Evolutionary conservation across 2,329 filamentous ascomycete genomes (phyloP), one percentile per base, ranked within the genome.

Genomic region (Nemania diffusa): DNA sequence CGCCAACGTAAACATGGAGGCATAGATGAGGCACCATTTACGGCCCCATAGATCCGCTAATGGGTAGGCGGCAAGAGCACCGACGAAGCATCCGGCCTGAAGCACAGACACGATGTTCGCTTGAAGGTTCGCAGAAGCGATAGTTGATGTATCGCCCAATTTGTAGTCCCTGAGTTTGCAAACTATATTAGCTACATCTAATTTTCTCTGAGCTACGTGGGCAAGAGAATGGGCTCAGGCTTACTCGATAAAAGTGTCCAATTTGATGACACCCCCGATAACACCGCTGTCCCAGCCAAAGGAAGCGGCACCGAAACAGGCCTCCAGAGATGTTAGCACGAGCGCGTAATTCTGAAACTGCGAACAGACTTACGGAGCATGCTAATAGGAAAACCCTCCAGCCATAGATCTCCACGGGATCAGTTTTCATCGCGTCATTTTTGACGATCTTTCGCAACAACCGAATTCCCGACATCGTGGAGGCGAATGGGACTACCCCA

Each of bases 331-430:
- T 44, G 26, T 57, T 29, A 65, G 71, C 53, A 70, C 60, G 56
- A 20, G 29, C 11, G 34, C 1, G 27, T 7, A 6, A 37, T 29
- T 34, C 20, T 8, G 26, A n/a, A 52, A 9, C 24, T 44, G 50
- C n/a, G 11, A 50, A 11, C 22, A 1, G n/a, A 70, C 79, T 73
- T 72, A 83, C 82, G 52, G 88, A 90, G 69, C 84, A 87, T 24
- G 90, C 88, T 64, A 91, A 80, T 57, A 87, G 80, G 68, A 89
- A 90, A 4, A 91, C 88, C 59, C 89, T 85, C 89, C 90, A 92
- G 73, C 88, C 88, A 77, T 92, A 92, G 66, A 92, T 88, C 77
- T 91, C 87, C 17, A 84, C 83, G 15, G 90, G 90, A 75, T 92
- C 90, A 59, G 82, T 80, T 76, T 84, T 87, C 82, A 91, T 91